Percentiles rank a stretch among this genome's conserved stretches.
These are phyloP conservation scores for Trifolium pratense DNA, from an alignment of 306 rosid species.

Conservation along the genomic window DNA sequence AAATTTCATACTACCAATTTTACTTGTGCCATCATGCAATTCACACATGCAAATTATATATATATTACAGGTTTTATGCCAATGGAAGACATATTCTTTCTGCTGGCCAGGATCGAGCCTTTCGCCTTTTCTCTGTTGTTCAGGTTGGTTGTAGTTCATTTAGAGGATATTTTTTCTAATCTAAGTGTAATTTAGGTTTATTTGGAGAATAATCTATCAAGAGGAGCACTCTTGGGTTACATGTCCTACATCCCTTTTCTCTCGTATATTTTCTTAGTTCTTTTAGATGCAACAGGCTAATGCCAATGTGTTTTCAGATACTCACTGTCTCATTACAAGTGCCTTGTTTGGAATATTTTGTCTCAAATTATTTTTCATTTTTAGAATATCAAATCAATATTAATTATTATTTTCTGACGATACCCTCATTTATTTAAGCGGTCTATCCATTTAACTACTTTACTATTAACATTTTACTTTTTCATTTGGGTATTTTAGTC, in stretches of 20 bases:
- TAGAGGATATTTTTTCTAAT: neutral
- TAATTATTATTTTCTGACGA: neutral
- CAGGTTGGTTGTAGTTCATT: constrained; percentile 66
- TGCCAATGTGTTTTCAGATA: constrained; percentile 11
- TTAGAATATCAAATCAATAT: neutral
- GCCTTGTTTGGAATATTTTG: neutral
- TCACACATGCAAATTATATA: constrained; percentile 29
- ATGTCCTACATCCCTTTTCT: neutral
- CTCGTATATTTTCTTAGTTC: neutral
- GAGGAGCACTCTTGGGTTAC: neutral
- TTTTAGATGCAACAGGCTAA: neutral
- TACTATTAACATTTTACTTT: neutral
- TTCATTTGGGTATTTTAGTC: neutral
- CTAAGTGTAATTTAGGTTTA: neutral
- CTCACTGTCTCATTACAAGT: neutral
- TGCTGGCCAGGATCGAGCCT: constrained; percentile 98
- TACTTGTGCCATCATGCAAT: neutral
- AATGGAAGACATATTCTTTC: constrained; percentile 97
- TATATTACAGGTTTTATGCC: constrained; percentile 78
- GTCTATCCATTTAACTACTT: neutral
- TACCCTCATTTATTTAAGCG: neutral
- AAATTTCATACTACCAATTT: constrained; percentile 22
- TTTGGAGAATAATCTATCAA: neutral
- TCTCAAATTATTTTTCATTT: neutral
- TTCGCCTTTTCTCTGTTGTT: constrained; percentile 89